phyloP scores from a whole-genome alignment of 2,329 filamentous ascomycete species.

The Xylaria sp. region DNA sequence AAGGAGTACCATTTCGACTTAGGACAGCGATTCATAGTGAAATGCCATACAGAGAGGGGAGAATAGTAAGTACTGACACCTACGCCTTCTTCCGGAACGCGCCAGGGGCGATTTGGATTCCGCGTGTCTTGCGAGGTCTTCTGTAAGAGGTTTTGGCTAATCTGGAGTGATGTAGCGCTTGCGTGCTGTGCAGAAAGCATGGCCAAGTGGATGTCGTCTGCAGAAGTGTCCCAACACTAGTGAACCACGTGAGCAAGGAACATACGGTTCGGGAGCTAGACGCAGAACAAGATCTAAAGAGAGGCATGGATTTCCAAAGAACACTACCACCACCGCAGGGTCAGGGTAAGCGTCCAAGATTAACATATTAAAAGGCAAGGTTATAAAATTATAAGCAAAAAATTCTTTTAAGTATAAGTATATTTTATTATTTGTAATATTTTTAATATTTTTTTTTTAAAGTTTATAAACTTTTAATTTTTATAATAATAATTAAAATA shows the following conservation, averaged over 20 bases:
- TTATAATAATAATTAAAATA: no score
- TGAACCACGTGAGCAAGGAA: conserved; percentile 47
- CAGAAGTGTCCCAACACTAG: conserved; percentile 46
- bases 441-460: background rate
- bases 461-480: no score
- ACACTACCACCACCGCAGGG: background rate
- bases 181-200: conserved; percentile 48
- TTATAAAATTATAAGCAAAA: background rate
- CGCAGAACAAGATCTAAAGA: conserved; percentile 20
- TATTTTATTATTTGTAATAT: background rate
- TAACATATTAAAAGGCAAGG: background rate
- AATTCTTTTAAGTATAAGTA: background rate
- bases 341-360: background rate
- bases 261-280: conserved; percentile 21
- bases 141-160: background rate
- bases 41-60: conserved; percentile 51
- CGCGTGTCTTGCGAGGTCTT: background rate
- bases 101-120: no score
- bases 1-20: conserved; percentile 49
- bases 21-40: conserved; percentile 52
- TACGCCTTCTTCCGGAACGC: no score
- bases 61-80: conserved; percentile 41
- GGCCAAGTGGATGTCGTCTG: conserved; percentile 48
- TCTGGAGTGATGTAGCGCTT: conserved; percentile 39
- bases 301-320: conserved; percentile 3